phyloP scores from a whole-genome alignment of 176 grass and related monocot species.

The bread wheat (Triticum aestivum) region IWGSC_CS_RefSeq_v2.1 NC_057813.1:4651785-4652284 shows the following conservation, averaged over 20 bases:
- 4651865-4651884: background rate
- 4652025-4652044: background rate
- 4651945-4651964: background rate
- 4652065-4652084: background rate
- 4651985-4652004: background rate
- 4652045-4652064: background rate
- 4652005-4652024: background rate
- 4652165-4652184: background rate
- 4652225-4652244: constrained; percentile 9
- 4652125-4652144: background rate
- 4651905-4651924: background rate
- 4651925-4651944: background rate
- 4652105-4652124: background rate
- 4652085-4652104: background rate
- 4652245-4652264: constrained; percentile 30
- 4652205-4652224: constrained; percentile 37
- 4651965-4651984: background rate
- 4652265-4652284: constrained; percentile 29
- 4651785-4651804: too few species aligned
- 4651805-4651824: too few species aligned
- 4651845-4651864: too few species aligned
- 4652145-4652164: background rate
- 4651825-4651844: too few species aligned
- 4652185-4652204: background rate
- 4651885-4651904: background rate